Base-by-base conservation (phyloP, 495 filamentous ascomycete genomes). In the Xylaria nigripes region DNA sequence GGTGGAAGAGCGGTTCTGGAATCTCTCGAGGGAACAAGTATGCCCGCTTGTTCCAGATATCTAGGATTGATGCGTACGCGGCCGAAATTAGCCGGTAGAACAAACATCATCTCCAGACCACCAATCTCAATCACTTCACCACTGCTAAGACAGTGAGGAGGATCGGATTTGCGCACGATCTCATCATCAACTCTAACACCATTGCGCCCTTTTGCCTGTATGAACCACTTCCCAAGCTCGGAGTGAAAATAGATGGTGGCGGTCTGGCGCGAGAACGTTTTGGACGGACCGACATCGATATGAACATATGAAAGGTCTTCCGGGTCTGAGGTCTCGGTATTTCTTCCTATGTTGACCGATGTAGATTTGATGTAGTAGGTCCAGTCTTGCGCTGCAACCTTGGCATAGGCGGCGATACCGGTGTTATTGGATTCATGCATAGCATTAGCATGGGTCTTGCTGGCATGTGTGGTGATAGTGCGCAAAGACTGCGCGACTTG, bases 31-130 rank as follows among this genome's bases (percentile, higher is more conserved):
- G 65, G 52, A 44, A 48, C 50, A 36, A 63, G 58, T 13, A 79
- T 58, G 22, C 73, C 73, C 12, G 78, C 77, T 46, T 79, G 73
- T 42, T 73, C 65, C 12, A 85, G 75, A 56, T 76, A 81, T 50
- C 61, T 69, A 19, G 67, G 65, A 51, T 77, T 59, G 51, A 93
- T 82, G n/a, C 77, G 62, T 22, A 82, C 71, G 65, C 65, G 76
- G 69, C 58, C 79, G 67, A 68, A 80, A 71, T 57, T 79, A 68
- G 55, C 70, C n/a, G 93, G 89, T 22, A 91, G 78, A 16, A 96
- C 86, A 71, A 97, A 98, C 81, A 97, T 90, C 93, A 98, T 98
- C 72, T 97, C 90, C 6, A 89, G 83, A 43, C 89, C 89, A 54
- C 84, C 86, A 67, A 96, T 85, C 61, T 94, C 88, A 50, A 98